These are phyloP conservation scores for Hypoxylon sp. DNA, from an alignment of 2,329 filamentous ascomycete species.

Conservation along the genomic window DNA sequence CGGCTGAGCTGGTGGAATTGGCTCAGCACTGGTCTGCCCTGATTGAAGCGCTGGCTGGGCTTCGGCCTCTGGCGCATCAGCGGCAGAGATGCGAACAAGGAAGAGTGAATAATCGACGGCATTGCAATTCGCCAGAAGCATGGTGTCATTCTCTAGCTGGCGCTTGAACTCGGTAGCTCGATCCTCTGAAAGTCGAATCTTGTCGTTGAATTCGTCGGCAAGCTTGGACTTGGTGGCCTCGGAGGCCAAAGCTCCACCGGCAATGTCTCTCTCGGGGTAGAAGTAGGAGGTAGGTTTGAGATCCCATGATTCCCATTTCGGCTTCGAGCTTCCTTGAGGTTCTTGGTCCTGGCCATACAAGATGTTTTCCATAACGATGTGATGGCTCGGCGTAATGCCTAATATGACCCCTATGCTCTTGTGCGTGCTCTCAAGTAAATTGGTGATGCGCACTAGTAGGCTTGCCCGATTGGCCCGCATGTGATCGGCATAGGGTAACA, in stretches of 20 bases:
- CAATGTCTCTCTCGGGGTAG: conserved; percentile 79
- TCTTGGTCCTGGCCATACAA: conserved; percentile 69
- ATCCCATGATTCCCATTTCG: conserved; percentile 78
- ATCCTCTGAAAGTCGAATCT: conserved; percentile 67
- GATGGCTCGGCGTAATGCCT: conserved; percentile 74
- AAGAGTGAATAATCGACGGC: conserved; percentile 84
- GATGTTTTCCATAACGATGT: conserved; percentile 84
- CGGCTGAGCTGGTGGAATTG: conserved; percentile 49
- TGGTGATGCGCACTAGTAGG: conserved; percentile 77
- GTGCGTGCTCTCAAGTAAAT: conserved; percentile 71
- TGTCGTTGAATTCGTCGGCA: conserved; percentile 76
- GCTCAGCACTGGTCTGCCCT: conserved; percentile 23
- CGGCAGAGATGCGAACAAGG: conserved; percentile 65
- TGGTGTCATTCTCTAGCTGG: conserved; percentile 71
- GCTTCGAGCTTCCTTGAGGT: conserved; percentile 50
- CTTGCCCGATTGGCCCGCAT: conserved; percentile 72
- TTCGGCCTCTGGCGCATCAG: conserved; percentile 41
- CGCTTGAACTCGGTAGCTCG: conserved; percentile 69
- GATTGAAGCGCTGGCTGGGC: conserved; percentile 63
- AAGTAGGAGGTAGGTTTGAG: conserved; percentile 82
- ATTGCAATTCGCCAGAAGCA: conserved; percentile 71
- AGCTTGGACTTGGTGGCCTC: conserved; percentile 75
- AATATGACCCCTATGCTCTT: conserved; percentile 70
- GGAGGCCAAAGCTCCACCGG: conserved; percentile 72
- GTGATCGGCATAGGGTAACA: conserved; percentile 74